phyloP scores from a whole-genome alignment of 805 yeast genomes.

The Limtongia smithiae region DNA sequence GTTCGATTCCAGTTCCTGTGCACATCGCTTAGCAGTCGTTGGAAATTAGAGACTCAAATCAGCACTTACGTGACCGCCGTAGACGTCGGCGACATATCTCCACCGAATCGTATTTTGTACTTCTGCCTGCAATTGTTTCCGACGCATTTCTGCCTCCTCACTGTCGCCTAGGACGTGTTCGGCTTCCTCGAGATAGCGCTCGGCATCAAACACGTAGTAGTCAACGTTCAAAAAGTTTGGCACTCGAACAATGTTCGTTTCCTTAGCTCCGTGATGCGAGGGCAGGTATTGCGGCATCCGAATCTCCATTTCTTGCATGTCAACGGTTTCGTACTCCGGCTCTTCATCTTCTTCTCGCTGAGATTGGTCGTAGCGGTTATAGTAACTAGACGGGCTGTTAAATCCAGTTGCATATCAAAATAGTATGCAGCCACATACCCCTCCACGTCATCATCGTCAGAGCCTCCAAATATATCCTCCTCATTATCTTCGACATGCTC shows the following conservation, averaged over 20 bases:
- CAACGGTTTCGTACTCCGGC: constrained; percentile 30
- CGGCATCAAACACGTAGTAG: constrained; percentile 75
- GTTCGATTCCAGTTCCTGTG: constrained; percentile 63
- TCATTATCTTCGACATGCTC: constrained; percentile 24
- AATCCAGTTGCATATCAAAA: background rate
- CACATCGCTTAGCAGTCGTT: too few species aligned
- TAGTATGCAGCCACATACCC: background rate
- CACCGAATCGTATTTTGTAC: constrained; percentile 89
- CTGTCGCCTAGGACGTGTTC: constrained; percentile 22
- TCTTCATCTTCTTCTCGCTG: constrained; percentile 25
- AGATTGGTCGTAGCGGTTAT: constrained; percentile 4
- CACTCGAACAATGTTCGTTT: constrained; percentile 54
- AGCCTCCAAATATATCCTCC: constrained; percentile 25
- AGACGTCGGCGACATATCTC: constrained; percentile 79
- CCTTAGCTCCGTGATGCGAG: constrained; percentile 30
- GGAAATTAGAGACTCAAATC: too few species aligned
- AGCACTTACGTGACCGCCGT: constrained; percentile 47
- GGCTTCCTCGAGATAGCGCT: constrained; percentile 46
- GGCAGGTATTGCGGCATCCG: constrained; percentile 38
- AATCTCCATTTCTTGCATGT: constrained; percentile 35
- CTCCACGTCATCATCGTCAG: constrained; percentile 12
- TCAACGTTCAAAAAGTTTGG: constrained; percentile 83
- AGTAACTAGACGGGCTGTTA: constrained; percentile 5
- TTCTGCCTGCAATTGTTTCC: constrained; percentile 43
- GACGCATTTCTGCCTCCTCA: constrained; percentile 17